phyloP scores from a whole-genome alignment of 2,329 filamentous ascomycete species.

The Clonostachys chloroleuca region DNA sequence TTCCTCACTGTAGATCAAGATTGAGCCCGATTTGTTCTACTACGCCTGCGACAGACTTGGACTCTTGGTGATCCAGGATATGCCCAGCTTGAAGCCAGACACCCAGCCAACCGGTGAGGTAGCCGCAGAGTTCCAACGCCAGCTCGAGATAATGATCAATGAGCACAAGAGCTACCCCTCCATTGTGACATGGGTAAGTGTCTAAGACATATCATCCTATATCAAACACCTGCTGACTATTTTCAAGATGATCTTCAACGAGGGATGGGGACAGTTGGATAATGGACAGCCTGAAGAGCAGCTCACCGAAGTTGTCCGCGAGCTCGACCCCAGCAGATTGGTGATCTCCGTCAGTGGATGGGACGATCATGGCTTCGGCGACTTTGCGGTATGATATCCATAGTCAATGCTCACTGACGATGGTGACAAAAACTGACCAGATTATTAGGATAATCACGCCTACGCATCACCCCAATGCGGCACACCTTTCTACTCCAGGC shows the following conservation, averaged over 20 bases:
- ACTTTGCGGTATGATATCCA: slow-evolving; percentile 29
- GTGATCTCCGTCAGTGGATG: slow-evolving; percentile 62
- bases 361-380: slow-evolving; percentile 64
- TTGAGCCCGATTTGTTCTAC: slow-evolving; percentile 65
- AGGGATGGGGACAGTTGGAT: slow-evolving; percentile 62
- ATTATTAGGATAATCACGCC: slow-evolving; percentile 59
- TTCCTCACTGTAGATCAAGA: slow-evolving; percentile 46
- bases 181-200: slow-evolving; percentile 57
- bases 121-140: slow-evolving; percentile 60
- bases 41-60: slow-evolving; percentile 63
- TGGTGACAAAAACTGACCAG: neutral
- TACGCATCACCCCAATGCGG: slow-evolving; percentile 70
- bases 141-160: slow-evolving; percentile 56
- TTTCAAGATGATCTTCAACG: slow-evolving; percentile 60
- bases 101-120: slow-evolving; percentile 35
- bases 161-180: slow-evolving; percentile 62
- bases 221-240: neutral
- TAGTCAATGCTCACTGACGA: neutral
- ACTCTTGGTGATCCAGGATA: slow-evolving; percentile 65
- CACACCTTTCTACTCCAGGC: slow-evolving; percentile 59
- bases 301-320: slow-evolving; percentile 48
- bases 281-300: slow-evolving; percentile 48
- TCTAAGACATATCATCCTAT: neutral
- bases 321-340: slow-evolving; percentile 59
- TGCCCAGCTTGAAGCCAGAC: slow-evolving; percentile 52